Evolutionary conservation across 768 basidiomycete genomes (phyloP).

Genomic region (Auriculariales sp.): DNA sequence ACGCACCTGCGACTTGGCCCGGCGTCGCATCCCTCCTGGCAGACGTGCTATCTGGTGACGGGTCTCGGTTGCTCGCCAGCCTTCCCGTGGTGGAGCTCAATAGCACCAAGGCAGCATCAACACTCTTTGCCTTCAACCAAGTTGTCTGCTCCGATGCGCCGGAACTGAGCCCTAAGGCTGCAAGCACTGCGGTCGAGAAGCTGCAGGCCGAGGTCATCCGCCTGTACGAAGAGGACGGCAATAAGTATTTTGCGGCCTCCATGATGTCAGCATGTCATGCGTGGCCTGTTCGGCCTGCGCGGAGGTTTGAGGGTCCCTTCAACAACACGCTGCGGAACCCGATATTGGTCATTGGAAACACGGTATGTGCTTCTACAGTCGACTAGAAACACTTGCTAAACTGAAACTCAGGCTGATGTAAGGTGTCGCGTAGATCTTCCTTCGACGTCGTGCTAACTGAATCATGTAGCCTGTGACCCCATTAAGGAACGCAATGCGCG

Average conservation of each 20-base stretch:
- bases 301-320: constrained; percentile 11
- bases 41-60: constrained; percentile 14
- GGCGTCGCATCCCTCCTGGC: constrained; percentile 9
- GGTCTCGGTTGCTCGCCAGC: constrained; percentile 11
- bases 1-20: constrained; percentile 13
- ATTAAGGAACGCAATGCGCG: constrained; percentile 12
- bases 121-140: constrained; percentile 13
- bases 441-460: background rate
- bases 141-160: constrained; percentile 18
- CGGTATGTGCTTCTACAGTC: constrained; percentile 1
- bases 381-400: background rate
- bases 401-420: constrained; percentile 4
- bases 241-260: constrained; percentile 10
- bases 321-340: constrained; percentile 8
- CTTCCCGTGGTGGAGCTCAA: constrained; percentile 8
- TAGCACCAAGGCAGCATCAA: constrained; percentile 5
- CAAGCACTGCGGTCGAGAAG: constrained; percentile 10
- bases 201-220: constrained; percentile 14
- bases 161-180: constrained; percentile 10
- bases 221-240: constrained; percentile 8
- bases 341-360: constrained; percentile 10
- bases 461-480: constrained; percentile 16
- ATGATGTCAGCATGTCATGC: constrained; percentile 13
- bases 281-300: constrained; percentile 7
- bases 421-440: background rate